phyloP scores from a whole-genome alignment of 2,329 filamentous ascomycete genomes.

The Penicillium brasilianum region DNA sequence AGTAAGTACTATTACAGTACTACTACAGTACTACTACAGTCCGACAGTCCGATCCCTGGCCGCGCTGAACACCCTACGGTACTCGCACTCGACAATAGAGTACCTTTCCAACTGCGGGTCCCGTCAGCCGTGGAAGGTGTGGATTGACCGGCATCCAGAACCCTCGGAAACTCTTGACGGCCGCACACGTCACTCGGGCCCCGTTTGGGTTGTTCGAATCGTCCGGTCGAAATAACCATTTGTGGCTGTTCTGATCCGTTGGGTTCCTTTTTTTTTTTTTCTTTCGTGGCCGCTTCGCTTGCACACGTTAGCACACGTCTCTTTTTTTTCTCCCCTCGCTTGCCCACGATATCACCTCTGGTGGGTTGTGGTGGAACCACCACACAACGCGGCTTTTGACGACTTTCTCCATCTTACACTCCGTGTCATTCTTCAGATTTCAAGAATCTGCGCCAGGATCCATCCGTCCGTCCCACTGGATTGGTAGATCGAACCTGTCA shows the following conservation, averaged over 20 bases:
- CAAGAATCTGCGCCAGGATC: conserved; percentile 12
- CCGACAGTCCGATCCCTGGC: not conserved
- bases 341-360: conserved; percentile 3
- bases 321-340: not conserved
- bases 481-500: conserved; percentile 10
- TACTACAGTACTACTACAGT: not conserved
- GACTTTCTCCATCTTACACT: not conserved
- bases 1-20: too few relatives aligned
- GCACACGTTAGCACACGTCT: too few relatives aligned
- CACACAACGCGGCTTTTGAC: not conserved
- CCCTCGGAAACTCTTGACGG: conserved; percentile 18
- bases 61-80: not conserved
- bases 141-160: conserved; percentile 18
- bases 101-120: not conserved
- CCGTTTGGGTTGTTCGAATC: not conserved
- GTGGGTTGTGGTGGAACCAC: conserved; percentile 1
- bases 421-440: conserved; percentile 19
- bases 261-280: not conserved
- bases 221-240: not conserved
- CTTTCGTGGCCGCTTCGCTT: too few relatives aligned
- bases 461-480: conserved; percentile 4
- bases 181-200: conserved; percentile 29
- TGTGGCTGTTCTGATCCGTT: not conserved
- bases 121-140: conserved; percentile 16
- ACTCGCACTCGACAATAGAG: too few relatives aligned